phyloP scores from a whole-genome alignment of 169 alveolate genomes.

The Sarcocystis neurona region DNA sequence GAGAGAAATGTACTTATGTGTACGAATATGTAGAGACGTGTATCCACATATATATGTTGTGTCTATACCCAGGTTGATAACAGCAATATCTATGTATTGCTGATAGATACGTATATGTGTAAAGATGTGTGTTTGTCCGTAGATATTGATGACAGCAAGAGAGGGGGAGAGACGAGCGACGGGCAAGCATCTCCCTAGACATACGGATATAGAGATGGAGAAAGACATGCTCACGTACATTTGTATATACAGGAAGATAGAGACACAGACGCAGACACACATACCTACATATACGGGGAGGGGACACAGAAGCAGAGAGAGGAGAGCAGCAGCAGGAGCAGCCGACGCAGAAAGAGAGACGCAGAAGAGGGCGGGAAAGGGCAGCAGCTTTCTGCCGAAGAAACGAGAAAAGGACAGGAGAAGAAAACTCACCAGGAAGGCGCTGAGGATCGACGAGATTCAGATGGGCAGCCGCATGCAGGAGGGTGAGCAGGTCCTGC shows the following conservation, averaged over 20 bases:
- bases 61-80: too few species aligned
- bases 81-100: too few species aligned
- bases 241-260: not conserved
- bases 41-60: too few species aligned
- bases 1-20: too few species aligned
- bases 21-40: too few species aligned
- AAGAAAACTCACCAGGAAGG: constrained; percentile 23
- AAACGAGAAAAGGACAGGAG: not conserved
- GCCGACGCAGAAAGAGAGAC: not conserved
- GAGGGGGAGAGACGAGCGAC: too few species aligned
- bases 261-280: not conserved
- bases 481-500: constrained; percentile 55
- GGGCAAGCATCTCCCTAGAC: too few species aligned
- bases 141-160: too few species aligned
- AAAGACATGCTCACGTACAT: not conserved
- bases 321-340: not conserved
- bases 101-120: too few species aligned
- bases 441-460: constrained; percentile 31
- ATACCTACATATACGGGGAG: not conserved
- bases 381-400: not conserved
- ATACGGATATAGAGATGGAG: not conserved
- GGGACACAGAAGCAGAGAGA: not conserved
- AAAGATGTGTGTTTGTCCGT: too few species aligned
- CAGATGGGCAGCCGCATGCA: constrained; percentile 31
- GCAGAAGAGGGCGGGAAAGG: not conserved